Evolutionary conservation across 2,329 filamentous ascomycete species (phyloP).

Genomic region (Grosmannia penicillata): DNA sequence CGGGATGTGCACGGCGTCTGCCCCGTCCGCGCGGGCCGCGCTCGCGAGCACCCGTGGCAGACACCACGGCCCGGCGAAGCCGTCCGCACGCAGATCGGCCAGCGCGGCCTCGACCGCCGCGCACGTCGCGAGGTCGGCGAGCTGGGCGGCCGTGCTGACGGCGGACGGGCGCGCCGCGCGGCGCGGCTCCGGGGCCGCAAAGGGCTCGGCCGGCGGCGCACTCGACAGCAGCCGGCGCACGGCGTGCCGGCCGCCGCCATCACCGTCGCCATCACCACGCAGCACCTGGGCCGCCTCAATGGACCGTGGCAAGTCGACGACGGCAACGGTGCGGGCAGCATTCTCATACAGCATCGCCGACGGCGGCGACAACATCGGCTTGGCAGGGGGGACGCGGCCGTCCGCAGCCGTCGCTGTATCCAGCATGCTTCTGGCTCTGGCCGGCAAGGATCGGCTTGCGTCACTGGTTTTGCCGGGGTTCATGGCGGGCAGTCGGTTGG

Average conservation of each 20-base stretch:
- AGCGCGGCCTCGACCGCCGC: constrained; percentile 31
- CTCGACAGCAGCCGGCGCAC: constrained; percentile 28
- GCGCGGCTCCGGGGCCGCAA: constrained; percentile 22
- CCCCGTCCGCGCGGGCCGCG: constrained; percentile 5
- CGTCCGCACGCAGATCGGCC: constrained; percentile 17
- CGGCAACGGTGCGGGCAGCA: constrained; percentile 29
- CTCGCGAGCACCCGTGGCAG: constrained; percentile 18
- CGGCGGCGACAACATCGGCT: not conserved
- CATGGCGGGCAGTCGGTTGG: too few relatives aligned
- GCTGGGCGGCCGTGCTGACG: constrained; percentile 24
- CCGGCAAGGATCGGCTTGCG: too few relatives aligned
- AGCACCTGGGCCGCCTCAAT: constrained; percentile 48
- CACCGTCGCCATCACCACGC: not conserved
- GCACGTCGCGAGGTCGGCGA: constrained; percentile 38
- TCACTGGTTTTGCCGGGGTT: too few relatives aligned
- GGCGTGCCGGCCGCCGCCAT: not conserved
- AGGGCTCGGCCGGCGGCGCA: constrained; percentile 27
- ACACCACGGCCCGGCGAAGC: constrained; percentile 28
- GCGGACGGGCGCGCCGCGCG: constrained; percentile 4
- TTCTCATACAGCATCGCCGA: constrained; percentile 39
- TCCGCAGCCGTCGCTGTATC: too few relatives aligned
- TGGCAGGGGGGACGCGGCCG: too few relatives aligned
- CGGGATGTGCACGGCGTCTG: constrained; percentile 21
- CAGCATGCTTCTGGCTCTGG: too few relatives aligned
- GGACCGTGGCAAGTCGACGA: constrained; percentile 57